These are phyloP conservation scores for Angomonas deanei DNA, from an alignment of 208 protist genomes.

Conservation along the genomic window DNA sequence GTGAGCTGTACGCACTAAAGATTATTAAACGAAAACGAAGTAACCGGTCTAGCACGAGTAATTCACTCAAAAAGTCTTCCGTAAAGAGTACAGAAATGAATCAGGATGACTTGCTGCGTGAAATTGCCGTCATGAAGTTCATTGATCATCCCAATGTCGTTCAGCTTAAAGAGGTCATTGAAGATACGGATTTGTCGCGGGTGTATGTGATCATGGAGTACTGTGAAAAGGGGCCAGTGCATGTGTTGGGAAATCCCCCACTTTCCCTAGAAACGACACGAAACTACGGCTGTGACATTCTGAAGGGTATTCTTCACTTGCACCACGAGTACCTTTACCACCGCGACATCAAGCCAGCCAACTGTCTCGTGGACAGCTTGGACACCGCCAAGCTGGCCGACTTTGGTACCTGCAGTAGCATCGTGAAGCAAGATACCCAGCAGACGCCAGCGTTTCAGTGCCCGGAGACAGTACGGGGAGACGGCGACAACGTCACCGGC, in stretches of 20 bases:
- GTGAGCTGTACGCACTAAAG: conserved; percentile 75
- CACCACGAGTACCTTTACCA: conserved; percentile 79
- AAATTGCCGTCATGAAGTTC: conserved; percentile 96
- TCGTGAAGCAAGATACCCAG: conserved; percentile 25
- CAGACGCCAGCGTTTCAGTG: conserved; percentile 81
- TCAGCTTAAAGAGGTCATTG: conserved; percentile 93
- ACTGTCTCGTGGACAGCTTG: conserved; percentile 64
- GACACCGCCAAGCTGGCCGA: conserved; percentile 82
- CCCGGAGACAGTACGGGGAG: conserved; percentile 50
- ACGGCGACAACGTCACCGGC: conserved; percentile 43
- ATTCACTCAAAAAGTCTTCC: background rate
- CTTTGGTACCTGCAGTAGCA: conserved; percentile 82
- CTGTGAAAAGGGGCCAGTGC: conserved; percentile 73
- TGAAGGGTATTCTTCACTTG: conserved; percentile 65
- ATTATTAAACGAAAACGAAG: conserved; percentile 47
- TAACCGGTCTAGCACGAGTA: conserved; percentile 4
- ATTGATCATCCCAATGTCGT: conserved; percentile 94
- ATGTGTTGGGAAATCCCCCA: conserved; percentile 44
- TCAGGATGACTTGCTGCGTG: conserved; percentile 80
- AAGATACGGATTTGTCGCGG: conserved; percentile 86
- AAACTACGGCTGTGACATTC: conserved; percentile 51
- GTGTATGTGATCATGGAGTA: conserved; percentile 95
- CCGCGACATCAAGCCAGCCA: conserved; percentile 78
- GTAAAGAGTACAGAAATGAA: conserved; percentile 4
- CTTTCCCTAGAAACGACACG: conserved; percentile 42